Evolutionary conservation across 257 asterid species (phyloP).

Genomic region (Gardenia jasminoides): DNA sequence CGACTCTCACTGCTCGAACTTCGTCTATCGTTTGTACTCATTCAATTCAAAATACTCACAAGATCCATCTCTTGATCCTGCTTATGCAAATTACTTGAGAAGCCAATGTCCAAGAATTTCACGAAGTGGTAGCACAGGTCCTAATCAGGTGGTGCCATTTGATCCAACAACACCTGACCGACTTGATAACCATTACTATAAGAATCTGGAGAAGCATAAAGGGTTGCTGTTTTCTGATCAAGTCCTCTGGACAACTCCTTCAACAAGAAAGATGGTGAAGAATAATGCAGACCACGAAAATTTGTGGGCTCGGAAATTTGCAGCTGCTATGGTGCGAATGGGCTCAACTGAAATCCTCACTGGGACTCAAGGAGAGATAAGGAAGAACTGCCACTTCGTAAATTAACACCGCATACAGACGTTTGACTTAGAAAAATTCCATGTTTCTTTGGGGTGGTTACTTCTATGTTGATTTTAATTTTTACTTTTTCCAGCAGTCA

Average conservation of each 20-base stretch:
- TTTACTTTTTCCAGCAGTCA: too few relatives aligned
- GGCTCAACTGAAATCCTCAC: conserved; percentile 51
- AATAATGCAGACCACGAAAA: conserved; percentile 27
- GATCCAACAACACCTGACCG: conserved; percentile 15
- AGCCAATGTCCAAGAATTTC: conserved; percentile 10
- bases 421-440: too few relatives aligned
- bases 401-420: background rate
- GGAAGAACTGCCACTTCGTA: conserved; percentile 25
- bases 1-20: conserved; percentile 19
- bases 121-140: background rate
- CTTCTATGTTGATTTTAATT: too few relatives aligned
- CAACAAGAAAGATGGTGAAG: conserved; percentile 36
- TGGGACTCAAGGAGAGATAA: conserved; percentile 46
- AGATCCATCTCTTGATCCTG: conserved; percentile 16
- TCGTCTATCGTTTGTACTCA: conserved; percentile 15
- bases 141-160: conserved; percentile 10
- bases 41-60: background rate
- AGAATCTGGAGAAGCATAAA: conserved; percentile 12
- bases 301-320: conserved; percentile 41
- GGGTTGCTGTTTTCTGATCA: conserved; percentile 22
- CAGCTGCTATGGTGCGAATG: conserved; percentile 57
- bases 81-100: conserved; percentile 8
- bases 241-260: conserved; percentile 18
- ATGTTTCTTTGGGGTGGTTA: too few relatives aligned
- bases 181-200: conserved; percentile 20